Evolutionary conservation across 2,329 filamentous ascomycete species (phyloP).

Genomic region (Diaporthe citriasiana): DNA sequence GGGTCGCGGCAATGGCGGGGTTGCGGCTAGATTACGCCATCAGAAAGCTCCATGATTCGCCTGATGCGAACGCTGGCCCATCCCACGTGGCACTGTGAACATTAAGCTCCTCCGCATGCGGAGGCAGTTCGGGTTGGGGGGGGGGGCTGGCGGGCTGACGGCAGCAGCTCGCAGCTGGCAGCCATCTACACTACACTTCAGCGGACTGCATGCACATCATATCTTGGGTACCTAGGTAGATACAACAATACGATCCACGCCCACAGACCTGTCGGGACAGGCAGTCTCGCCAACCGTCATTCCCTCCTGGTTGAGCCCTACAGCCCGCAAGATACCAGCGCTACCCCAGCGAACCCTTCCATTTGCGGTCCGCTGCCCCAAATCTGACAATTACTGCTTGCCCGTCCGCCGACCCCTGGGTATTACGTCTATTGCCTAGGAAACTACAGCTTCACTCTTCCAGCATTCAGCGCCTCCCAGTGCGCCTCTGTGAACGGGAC

Average conservation of each 20-base stretch:
- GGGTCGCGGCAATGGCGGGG: constrained; percentile 36
- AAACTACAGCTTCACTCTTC: constrained; percentile 73
- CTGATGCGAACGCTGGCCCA: neutral
- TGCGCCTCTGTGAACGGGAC: constrained; percentile 75
- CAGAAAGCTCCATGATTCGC: constrained; percentile 40
- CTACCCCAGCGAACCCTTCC: neutral
- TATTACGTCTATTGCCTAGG: neutral
- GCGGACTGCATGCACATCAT: neutral
- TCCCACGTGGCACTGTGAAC: constrained; percentile 3
- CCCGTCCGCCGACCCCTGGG: neutral
- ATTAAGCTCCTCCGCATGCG: constrained; percentile 25
- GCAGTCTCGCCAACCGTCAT: too few species aligned
- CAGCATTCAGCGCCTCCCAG: constrained; percentile 77
- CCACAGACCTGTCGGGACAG: too few species aligned
- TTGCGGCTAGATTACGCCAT: constrained; percentile 38
- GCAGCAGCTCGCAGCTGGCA: neutral
- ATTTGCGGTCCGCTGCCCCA: neutral
- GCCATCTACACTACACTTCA: too few species aligned
- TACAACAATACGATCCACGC: too few species aligned
- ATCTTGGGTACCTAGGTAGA: too few species aligned
- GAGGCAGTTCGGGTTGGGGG: neutral
- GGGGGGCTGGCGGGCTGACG: neutral
- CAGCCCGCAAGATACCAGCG: neutral
- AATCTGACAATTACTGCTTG: neutral
- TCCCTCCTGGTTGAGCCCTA: neutral